Evolutionary conservation across 2,329 filamentous ascomycete genomes (phyloP).

Genomic region (Neonectria punicea): DNA sequence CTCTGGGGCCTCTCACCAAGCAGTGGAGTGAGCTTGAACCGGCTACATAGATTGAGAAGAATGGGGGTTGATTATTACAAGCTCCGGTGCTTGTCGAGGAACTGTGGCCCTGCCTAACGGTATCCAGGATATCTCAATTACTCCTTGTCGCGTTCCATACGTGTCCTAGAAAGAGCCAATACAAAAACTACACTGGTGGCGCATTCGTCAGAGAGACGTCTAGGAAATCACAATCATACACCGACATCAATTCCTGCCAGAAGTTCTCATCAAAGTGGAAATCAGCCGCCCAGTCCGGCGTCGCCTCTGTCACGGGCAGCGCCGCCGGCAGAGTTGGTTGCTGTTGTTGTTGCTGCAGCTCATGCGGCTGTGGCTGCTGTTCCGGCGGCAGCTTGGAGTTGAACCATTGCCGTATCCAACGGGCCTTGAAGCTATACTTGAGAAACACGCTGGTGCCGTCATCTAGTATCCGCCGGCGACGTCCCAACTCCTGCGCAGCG

Average conservation of each 20-base stretch:
- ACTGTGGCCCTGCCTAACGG: not conserved
- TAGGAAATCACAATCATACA: constrained; percentile 28
- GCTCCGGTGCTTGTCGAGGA: not conserved
- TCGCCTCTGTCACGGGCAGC: not conserved
- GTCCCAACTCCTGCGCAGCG: constrained; percentile 34
- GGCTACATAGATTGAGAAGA: not conserved
- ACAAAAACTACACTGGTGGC: not conserved
- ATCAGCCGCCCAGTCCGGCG: constrained; percentile 35
- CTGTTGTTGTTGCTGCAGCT: constrained; percentile 1
- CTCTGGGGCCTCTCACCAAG: too few species aligned
- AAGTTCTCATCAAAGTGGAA: constrained; percentile 44
- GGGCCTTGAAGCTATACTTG: constrained; percentile 49
- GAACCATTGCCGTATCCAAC: constrained; percentile 56
- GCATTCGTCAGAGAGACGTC: constrained; percentile 17
- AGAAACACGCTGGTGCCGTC: constrained; percentile 46
- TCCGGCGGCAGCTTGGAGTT: constrained; percentile 35
- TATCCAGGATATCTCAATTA: not conserved
- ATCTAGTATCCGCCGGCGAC: constrained; percentile 42
- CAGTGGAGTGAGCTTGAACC: too few species aligned
- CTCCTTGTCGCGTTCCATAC: not conserved
- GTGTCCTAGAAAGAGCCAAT: not conserved
- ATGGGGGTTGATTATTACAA: not conserved
- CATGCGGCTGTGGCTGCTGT: constrained; percentile 14
- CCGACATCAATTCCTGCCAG: constrained; percentile 43
- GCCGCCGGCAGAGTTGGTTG: constrained; percentile 4